Conservation (phyloP, 805 yeast genomes). For the Brettanomyces bruxellensis region DNA sequence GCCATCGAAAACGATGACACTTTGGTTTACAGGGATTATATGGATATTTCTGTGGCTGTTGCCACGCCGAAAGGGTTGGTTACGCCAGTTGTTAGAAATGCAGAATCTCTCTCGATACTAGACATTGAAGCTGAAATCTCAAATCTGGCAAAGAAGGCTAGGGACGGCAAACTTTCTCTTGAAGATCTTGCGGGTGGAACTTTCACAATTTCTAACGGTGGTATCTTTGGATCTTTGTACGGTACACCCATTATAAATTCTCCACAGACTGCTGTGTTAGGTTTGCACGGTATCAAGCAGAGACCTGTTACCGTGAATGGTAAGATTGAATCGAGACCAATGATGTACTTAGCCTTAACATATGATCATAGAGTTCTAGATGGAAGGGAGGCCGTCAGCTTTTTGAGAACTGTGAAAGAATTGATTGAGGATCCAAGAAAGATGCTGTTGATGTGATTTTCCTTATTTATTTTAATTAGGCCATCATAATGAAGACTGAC, state of each 20-base stretch:
- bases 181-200: slow-evolving; percentile 99
- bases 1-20: slow-evolving; percentile 88
- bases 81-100: slow-evolving; percentile 96
- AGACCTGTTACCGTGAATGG: slow-evolving; percentile 97
- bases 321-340: slow-evolving; percentile 92
- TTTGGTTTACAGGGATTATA: slow-evolving; percentile 92
- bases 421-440: slow-evolving; percentile 97
- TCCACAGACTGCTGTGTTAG: slow-evolving; percentile 98
- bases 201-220: slow-evolving; percentile 98
- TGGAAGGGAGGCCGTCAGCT: slow-evolving; percentile 98
- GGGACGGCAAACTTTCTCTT: slow-evolving; percentile 91
- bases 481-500: no score
- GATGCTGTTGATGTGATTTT: slow-evolving; percentile 57
- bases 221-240: slow-evolving; percentile 94
- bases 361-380: slow-evolving; percentile 97
- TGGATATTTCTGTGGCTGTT: slow-evolving; percentile 92
- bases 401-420: slow-evolving; percentile 92
- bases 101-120: slow-evolving; percentile 79
- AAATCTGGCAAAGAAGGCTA: slow-evolving; percentile 80
- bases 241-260: slow-evolving; percentile 98
- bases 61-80: slow-evolving; percentile 99
- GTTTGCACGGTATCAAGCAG: slow-evolving; percentile 95
- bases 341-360: slow-evolving; percentile 98
- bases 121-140: slow-evolving; percentile 86
- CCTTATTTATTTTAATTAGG: no score